Conservation (phyloP, 2,329 filamentous ascomycete genomes). For the Aaosphaeria arxii region DNA sequence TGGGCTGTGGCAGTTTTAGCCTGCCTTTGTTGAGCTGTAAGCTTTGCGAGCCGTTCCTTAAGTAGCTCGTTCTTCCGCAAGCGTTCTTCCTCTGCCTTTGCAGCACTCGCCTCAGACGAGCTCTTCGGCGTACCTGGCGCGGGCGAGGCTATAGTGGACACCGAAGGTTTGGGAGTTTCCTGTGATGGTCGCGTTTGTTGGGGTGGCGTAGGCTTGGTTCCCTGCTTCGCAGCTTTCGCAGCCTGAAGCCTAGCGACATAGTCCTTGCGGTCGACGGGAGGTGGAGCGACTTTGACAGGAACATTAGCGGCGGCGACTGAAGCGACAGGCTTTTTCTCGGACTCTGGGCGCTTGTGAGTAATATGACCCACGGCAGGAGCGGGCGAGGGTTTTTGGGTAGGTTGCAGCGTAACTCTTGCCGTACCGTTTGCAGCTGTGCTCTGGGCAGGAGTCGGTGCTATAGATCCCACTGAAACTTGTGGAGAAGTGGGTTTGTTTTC, state of each 20-base stretch:
- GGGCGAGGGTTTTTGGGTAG: constrained; percentile 1
- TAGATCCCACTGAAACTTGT: not conserved
- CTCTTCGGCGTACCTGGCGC: too few relatives aligned
- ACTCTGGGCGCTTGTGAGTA: not conserved
- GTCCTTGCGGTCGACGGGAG: constrained; percentile 64
- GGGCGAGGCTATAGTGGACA: too few relatives aligned
- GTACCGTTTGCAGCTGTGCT: not conserved
- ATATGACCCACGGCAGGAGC: not conserved
- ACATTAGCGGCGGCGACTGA: constrained; percentile 9
- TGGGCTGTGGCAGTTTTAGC: not conserved
- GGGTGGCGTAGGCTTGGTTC: constrained; percentile 15
- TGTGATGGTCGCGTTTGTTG: constrained; percentile 16
- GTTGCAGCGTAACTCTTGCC: constrained; percentile 2
- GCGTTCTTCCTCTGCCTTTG: not conserved
- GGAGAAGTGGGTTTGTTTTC: not conserved
- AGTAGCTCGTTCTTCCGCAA: not conserved
- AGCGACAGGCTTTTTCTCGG: constrained; percentile 10
- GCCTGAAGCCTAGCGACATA: constrained; percentile 73
- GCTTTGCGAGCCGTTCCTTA: not conserved
- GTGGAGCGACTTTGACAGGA: constrained; percentile 8
- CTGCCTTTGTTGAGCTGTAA: not conserved
- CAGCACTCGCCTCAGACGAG: too few relatives aligned
- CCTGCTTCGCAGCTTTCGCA: constrained; percentile 62
- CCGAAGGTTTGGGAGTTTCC: not conserved
- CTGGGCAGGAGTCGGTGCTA: not conserved